Evolutionary conservation across 495 filamentous ascomycete species (phyloP).

Genomic region (Penicillium arizonense): DNA sequence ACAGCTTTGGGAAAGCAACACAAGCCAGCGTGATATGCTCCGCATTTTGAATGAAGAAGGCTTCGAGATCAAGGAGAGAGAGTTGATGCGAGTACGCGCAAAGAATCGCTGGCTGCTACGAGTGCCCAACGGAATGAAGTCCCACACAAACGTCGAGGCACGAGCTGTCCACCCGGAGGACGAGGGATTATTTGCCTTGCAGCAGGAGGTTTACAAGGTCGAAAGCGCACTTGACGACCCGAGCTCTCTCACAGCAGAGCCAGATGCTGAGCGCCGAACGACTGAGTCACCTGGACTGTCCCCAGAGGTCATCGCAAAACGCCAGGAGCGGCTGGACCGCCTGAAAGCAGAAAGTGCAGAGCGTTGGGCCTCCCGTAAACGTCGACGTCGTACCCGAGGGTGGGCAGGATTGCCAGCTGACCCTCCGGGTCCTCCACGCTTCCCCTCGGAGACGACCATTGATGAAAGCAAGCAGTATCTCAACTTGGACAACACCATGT

Average conservation of each 20-base stretch:
- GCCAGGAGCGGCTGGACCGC: conserved; percentile 53
- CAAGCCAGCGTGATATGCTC: conserved; percentile 69
- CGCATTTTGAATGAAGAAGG: conserved; percentile 66
- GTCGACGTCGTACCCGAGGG: conserved; percentile 66
- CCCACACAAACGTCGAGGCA: conserved; percentile 22
- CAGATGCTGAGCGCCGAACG: conserved; percentile 14
- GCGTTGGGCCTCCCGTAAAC: conserved; percentile 63
- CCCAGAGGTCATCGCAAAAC: conserved; percentile 53
- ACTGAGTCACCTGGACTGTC: conserved; percentile 39
- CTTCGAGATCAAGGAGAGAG: conserved; percentile 65
- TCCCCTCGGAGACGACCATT: conserved; percentile 78
- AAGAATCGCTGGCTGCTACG: conserved; percentile 65
- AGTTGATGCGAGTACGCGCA: conserved; percentile 63
- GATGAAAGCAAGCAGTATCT: conserved; percentile 74
- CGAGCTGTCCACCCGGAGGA: conserved; percentile 33
- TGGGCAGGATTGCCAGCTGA: conserved; percentile 74
- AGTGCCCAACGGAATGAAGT: conserved; percentile 56
- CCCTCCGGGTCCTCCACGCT: conserved; percentile 70
- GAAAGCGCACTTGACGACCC: conserved; percentile 25
- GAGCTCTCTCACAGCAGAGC: conserved; percentile 18
- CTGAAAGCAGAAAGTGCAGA: conserved; percentile 65
- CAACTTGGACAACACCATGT: conserved; percentile 59
- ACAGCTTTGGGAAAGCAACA: conserved; percentile 75
- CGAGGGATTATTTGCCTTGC: conserved; percentile 39
- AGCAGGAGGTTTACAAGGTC: conserved; percentile 43